Percentiles rank a stretch among this genome's conserved stretches.
Conservation (phyloP, 495 filamentous ascomycete genomes). For the Beverwykella pulmonaria region DNA sequence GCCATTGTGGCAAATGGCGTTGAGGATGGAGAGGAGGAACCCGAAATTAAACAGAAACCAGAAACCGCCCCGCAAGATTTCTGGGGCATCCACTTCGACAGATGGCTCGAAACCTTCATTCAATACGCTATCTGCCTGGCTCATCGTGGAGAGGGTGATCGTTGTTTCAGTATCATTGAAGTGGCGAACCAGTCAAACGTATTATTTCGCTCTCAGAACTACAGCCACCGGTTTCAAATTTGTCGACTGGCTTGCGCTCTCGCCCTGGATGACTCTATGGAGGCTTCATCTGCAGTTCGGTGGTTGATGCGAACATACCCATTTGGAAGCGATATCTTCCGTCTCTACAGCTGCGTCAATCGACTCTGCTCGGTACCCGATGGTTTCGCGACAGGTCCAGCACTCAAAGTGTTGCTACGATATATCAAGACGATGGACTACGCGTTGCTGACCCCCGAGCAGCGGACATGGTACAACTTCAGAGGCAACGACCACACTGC, state of each 20-base stretch:
- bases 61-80: slow-evolving; percentile 55
- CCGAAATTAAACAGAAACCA: slow-evolving; percentile 48
- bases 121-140: slow-evolving; percentile 78
- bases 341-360: slow-evolving; percentile 73
- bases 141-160: slow-evolving; percentile 57
- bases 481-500: slow-evolving; percentile 11
- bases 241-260: slow-evolving; percentile 87
- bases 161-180: slow-evolving; percentile 76
- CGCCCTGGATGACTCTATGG: slow-evolving; percentile 75
- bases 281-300: slow-evolving; percentile 64
- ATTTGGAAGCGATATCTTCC: slow-evolving; percentile 81
- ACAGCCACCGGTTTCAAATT: slow-evolving; percentile 67
- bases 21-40: slow-evolving; percentile 46
- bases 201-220: slow-evolving; percentile 67
- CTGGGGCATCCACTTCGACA: slow-evolving; percentile 73
- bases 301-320: slow-evolving; percentile 87
- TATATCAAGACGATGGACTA: slow-evolving; percentile 91
- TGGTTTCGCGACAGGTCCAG: slow-evolving; percentile 58
- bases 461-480: slow-evolving; percentile 44
- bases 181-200: slow-evolving; percentile 74
- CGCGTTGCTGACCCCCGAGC: slow-evolving; percentile 44
- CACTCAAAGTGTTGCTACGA: slow-evolving; percentile 86
- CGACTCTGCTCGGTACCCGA: slow-evolving; percentile 57
- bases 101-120: slow-evolving; percentile 90
- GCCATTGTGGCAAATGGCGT: slow-evolving; percentile 25